Conservation (phyloP, 192 early-diverging fungal genomes). For the Diversispora epigaea region DNA sequence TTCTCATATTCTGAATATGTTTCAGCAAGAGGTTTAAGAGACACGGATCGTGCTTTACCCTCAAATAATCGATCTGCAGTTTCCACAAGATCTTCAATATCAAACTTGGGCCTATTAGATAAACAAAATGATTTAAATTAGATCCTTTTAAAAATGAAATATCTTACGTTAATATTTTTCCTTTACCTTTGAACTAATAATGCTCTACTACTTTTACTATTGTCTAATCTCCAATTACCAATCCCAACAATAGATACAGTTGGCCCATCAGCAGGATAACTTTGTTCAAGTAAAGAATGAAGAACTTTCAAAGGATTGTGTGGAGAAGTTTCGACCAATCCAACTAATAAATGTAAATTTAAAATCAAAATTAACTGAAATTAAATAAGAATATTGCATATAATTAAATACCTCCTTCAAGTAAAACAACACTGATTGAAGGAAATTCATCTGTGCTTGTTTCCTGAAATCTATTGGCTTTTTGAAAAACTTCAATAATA, state of each 20-base stretch:
- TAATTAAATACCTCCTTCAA: neutral
- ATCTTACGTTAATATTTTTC: no score
- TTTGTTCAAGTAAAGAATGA: conserved; percentile 20
- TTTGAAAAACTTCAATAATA: conserved; percentile 29
- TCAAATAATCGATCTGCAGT: neutral
- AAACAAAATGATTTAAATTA: no score
- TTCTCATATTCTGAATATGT: neutral
- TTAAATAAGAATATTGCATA: neutral
- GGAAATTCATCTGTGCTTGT: conserved; percentile 11
- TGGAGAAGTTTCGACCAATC: conserved; percentile 14
- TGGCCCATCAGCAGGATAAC: neutral
- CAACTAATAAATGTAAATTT: neutral
- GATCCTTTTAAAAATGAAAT: no score
- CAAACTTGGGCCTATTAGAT: neutral
- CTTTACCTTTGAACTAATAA: conserved; percentile 6
- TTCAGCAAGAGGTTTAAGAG: neutral
- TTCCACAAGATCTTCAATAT: neutral
- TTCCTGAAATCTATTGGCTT: conserved; percentile 1
- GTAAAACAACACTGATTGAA: conserved; percentile 17
- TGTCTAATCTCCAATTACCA: neutral
- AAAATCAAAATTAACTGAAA: neutral
- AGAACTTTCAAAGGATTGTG: conserved; percentile 30
- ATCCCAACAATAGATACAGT: neutral
- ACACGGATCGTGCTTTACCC: neutral
- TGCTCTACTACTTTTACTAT: conserved; percentile 7